Evolutionary conservation across 75 land plant genomes (phyloP).

Genomic region (Chamaecyparis obtusa): DNA sequence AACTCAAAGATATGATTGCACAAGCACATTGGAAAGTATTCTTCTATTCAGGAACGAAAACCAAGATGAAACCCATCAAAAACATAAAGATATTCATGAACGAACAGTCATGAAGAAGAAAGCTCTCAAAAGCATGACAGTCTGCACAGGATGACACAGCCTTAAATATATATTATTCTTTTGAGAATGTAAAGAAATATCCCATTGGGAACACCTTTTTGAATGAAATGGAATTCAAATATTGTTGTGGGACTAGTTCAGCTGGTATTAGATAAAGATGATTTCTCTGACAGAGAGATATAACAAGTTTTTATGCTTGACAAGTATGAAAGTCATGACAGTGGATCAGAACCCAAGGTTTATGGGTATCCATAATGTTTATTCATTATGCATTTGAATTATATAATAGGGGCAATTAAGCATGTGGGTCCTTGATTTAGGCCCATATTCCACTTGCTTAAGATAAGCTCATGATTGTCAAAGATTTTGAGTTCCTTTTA

Average conservation of each 20-base stretch:
- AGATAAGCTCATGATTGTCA: constrained; percentile 3
- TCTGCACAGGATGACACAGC: not conserved
- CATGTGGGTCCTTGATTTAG: constrained; percentile 6
- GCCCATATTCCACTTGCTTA: not conserved
- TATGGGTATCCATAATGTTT: constrained; percentile 1
- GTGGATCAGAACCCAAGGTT: constrained; percentile 4
- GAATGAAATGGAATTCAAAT: not conserved
- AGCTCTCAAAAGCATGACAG: not conserved
- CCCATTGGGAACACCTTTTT: not conserved
- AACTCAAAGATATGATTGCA: constrained; percentile 5
- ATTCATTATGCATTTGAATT: not conserved
- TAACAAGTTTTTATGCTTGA: not conserved
- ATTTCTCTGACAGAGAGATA: not conserved
- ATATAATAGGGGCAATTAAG: not conserved
- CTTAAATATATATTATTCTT: not conserved
- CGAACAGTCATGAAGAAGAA: constrained; percentile 6
- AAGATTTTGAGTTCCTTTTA: not conserved
- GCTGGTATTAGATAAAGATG: not conserved
- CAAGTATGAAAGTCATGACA: not conserved
- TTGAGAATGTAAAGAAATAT: not conserved
- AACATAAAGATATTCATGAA: constrained; percentile 6
- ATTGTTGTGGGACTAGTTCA: not conserved
- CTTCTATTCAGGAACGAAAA: constrained; percentile 7
- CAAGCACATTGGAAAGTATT: not conserved
- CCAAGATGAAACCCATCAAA: not conserved